A percentile compares a stretch with the other conserved stretches of the same genome.
These are phyloP conservation scores for Mycena polygramma DNA, from an alignment of 768 basidiomycete genomes.

Conservation along the genomic window DNA sequence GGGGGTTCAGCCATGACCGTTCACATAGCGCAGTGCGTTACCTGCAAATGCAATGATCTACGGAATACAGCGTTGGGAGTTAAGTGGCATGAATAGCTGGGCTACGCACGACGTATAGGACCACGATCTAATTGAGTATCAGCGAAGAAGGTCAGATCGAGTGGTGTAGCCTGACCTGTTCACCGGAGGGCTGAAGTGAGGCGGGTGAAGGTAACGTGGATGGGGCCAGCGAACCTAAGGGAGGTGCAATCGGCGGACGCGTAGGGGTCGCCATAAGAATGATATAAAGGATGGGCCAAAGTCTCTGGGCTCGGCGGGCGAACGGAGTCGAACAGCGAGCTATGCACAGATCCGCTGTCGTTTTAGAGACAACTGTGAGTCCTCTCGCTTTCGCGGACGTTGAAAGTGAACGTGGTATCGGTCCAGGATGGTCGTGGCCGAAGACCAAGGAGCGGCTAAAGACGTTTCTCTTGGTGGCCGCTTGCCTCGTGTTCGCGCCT, in stretches of 20 bases:
- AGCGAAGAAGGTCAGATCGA: constrained; percentile 32
- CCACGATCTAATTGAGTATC: constrained; percentile 66
- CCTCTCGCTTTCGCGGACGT: neutral
- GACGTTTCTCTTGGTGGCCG: constrained; percentile 17
- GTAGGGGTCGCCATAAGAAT: constrained; percentile 46
- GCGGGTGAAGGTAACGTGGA: constrained; percentile 48
- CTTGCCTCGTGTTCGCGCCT: constrained; percentile 20
- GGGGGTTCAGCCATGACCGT: neutral
- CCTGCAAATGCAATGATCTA: constrained; percentile 84
- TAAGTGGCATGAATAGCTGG: constrained; percentile 26
- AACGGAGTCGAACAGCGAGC: too few relatives aligned
- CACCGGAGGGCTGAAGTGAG: constrained; percentile 69
- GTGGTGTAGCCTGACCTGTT: constrained; percentile 68
- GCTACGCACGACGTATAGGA: constrained; percentile 78
- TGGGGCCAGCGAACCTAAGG: constrained; percentile 53
- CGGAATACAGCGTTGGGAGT: constrained; percentile 17
- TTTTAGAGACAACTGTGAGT: too few relatives aligned
- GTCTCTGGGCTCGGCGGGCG: too few relatives aligned
- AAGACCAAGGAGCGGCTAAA: constrained; percentile 22
- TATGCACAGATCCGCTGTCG: too few relatives aligned
- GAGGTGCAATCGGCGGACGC: constrained; percentile 60
- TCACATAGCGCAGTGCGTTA: neutral
- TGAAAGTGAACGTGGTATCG: constrained; percentile 18
- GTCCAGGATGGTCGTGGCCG: constrained; percentile 23
- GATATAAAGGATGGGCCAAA: neutral